Evolutionary conservation across 192 early-diverging fungal genomes (phyloP), one percentile per base, ranked within the genome.

Genomic region (Podila epigama): DNA sequence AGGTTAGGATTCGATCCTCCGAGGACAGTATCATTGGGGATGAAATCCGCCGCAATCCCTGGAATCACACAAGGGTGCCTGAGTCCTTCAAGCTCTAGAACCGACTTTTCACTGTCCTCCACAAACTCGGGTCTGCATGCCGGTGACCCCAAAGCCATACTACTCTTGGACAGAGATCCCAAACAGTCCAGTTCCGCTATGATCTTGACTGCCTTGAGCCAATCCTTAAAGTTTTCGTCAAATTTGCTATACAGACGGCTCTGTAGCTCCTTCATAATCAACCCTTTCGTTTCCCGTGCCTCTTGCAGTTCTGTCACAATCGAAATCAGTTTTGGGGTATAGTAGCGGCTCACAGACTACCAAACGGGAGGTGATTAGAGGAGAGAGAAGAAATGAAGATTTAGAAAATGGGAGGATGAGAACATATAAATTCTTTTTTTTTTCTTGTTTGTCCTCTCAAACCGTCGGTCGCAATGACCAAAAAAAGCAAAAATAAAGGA

Each of bases 11-110:
- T 82, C 5, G 73, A 63, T 1, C 87, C 86, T 7, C 95, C 95
- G 2, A 99, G 85, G 40, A 82, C 68, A 5, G 92, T 91, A 83
- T 99, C 96, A 83, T 99, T 99, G 39, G 98, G 96, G 41, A 99
- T 96, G 72, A 96, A 98, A 68, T 93, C 92, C 2, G 83, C 78
- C 1, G 87, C 81, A 8, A 78, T 61, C 2, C 86, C 88, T n/a
- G 86, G 56, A 10, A 85, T 87, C 35, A 98, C 86, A 72, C 95
- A 97, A 1, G 98, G 97, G 72, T 99, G 98, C n/a, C 97, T 80
- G 59, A 98, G 72, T 53, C 96, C 91, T n/a, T 90, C 81, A 60
- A 97, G 83, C 61, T 97, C 94, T 20, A 98, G 70, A 2, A 92
- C 81, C 22, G 88, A 87, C 12, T 63, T 42, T 28, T 88, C 91